phyloP scores from a whole-genome alignment of 2,329 filamentous ascomycete species.

The Chrysosporium keratinophilum region DNA sequence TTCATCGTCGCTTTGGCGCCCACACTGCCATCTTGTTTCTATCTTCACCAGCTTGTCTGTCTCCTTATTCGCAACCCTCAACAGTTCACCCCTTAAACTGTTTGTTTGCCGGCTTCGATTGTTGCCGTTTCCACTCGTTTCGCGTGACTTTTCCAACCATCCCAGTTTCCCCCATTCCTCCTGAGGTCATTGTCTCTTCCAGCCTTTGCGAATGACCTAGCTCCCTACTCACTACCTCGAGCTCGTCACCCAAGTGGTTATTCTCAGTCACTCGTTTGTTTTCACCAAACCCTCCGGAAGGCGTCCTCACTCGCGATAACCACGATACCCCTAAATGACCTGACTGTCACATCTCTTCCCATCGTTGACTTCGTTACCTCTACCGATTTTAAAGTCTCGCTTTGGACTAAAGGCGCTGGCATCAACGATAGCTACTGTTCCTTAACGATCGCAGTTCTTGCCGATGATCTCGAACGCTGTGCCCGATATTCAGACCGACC shows the following conservation, averaged over 20 bases:
- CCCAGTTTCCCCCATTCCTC: background rate
- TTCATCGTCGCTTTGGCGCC: background rate
- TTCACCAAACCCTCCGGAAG: background rate
- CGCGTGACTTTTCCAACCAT: background rate
- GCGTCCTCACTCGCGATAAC: background rate
- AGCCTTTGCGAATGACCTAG: background rate
- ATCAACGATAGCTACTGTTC: background rate
- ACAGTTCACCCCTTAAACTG: background rate
- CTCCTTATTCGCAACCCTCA: background rate
- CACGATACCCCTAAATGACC: background rate
- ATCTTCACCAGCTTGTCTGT: background rate
- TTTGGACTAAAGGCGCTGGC: background rate
- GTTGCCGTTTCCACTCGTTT: background rate
- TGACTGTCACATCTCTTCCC: background rate
- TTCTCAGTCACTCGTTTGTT: conserved; percentile 6
- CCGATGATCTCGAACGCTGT: background rate
- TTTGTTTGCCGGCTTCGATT: background rate
- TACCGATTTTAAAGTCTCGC: background rate
- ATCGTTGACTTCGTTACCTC: background rate
- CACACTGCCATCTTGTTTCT: background rate
- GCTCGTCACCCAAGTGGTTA: background rate
- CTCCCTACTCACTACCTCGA: background rate
- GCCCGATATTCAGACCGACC: background rate
- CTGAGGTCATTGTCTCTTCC: background rate
- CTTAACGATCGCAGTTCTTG: background rate